A percentile compares a stretch with the other conserved stretches of the same genome.
These are phyloP conservation scores for Aspergillus sp. DNA, from an alignment of 2,329 filamentous ascomycete genomes.

Conservation along the genomic window DNA sequence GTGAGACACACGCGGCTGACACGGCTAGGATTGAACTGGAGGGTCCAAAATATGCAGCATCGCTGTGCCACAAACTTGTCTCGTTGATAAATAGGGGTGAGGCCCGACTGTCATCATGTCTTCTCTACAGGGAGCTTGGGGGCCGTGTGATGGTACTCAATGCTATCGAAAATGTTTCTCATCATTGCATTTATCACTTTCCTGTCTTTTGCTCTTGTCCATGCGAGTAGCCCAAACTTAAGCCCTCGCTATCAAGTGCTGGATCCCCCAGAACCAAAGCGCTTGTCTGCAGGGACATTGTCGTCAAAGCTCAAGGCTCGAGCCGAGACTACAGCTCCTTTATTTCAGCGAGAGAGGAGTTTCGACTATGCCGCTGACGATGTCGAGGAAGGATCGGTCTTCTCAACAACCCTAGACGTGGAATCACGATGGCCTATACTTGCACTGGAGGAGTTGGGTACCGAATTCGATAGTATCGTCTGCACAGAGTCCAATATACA, in stretches of 20 bases:
- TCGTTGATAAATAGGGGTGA: neutral
- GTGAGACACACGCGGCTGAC: neutral
- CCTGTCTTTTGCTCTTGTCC: neutral
- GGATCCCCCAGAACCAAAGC: neutral
- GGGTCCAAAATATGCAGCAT: neutral
- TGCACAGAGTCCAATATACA: neutral
- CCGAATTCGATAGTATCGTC: neutral
- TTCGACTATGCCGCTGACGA: neutral
- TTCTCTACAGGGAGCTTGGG: neutral
- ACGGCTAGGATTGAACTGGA: neutral
- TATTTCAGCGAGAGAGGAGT: neutral
- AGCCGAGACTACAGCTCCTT: neutral
- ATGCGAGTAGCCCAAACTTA: neutral
- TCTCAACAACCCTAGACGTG: neutral
- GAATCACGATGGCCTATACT: slow-evolving; percentile 1
- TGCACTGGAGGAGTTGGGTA: neutral
- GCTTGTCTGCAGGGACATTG: neutral
- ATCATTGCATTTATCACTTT: neutral
- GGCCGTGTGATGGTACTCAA: neutral
- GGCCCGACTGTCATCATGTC: neutral
- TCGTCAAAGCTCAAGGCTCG: neutral
- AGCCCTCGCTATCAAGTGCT: neutral
- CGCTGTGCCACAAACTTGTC: neutral
- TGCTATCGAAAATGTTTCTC: neutral
- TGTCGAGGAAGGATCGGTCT: neutral